phyloP scores from a whole-genome alignment of 495 filamentous ascomycete genomes.

The Trichoderma asperelloides region DNA sequence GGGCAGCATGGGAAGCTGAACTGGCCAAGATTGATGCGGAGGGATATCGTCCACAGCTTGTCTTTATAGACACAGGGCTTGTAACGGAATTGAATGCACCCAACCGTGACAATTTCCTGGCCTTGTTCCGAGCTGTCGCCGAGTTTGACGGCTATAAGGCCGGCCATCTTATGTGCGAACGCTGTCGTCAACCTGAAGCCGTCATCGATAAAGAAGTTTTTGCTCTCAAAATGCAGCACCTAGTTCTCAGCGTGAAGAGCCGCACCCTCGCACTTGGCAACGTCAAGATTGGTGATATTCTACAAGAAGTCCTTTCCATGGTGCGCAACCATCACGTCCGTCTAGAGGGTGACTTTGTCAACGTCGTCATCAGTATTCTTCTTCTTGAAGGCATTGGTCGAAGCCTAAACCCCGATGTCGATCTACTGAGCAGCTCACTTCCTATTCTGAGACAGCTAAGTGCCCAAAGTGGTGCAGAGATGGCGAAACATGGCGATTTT shows the following conservation, averaged over 20 bases:
- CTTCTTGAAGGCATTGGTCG: conserved; percentile 92
- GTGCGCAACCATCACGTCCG: conserved; percentile 89
- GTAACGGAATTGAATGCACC: conserved; percentile 84
- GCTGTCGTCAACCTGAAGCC: conserved; percentile 80
- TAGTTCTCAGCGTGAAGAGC: conserved; percentile 82
- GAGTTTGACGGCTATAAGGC: conserved; percentile 97
- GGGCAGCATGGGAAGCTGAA: conserved; percentile 57
- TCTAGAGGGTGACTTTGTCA: conserved; percentile 96
- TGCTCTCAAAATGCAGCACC: conserved; percentile 90
- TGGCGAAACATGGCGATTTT: conserved; percentile 65
- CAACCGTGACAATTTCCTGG: conserved; percentile 88
- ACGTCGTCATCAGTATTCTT: conserved; percentile 92
- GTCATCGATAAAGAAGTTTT: conserved; percentile 87
- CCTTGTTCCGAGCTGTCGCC: conserved; percentile 90
- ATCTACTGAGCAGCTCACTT: conserved; percentile 77
- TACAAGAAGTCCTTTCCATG: conserved; percentile 86
- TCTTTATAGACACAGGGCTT: conserved; percentile 96
- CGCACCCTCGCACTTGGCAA: conserved; percentile 87
- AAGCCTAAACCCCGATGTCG: conserved; percentile 73
- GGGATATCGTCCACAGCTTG: conserved; percentile 86
- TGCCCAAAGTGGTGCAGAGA: conserved; percentile 59
- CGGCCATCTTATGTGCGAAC: conserved; percentile 90
- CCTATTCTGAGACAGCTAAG: conserved; percentile 88
- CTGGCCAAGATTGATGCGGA: conserved; percentile 75
- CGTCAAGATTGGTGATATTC: conserved; percentile 91